These are phyloP conservation scores for Gymnopilus dilepis DNA, from an alignment of 768 basidiomycete species.

Conservation along the genomic window DNA sequence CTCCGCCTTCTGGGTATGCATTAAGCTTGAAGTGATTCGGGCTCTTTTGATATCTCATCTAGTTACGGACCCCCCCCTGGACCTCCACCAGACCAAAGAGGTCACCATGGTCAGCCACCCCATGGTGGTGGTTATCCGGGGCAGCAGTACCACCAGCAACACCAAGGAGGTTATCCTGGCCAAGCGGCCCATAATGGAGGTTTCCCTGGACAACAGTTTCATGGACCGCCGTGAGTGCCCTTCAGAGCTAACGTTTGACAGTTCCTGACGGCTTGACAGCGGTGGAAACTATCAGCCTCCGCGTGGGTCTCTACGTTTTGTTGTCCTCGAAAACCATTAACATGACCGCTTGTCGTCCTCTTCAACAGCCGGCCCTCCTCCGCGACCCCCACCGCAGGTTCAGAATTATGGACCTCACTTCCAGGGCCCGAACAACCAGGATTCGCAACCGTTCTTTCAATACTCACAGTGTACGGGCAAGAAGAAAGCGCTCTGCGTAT, in stretches of 20 bases:
- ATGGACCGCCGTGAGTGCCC: conserved; percentile 22
- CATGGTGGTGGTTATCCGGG: conserved; percentile 23
- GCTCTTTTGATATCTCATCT: not conserved
- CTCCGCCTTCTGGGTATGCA: conserved; percentile 38
- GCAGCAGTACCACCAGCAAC: conserved; percentile 30
- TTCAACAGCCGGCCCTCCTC: conserved; percentile 45
- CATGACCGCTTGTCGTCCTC: conserved; percentile 9
- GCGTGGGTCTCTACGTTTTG: conserved; percentile 16
- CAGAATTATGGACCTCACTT: conserved; percentile 71
- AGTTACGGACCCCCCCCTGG: conserved; percentile 34
- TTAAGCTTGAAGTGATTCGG: not conserved
- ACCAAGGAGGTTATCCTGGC: conserved; percentile 25
- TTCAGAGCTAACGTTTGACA: not conserved
- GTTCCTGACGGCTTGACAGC: conserved; percentile 12
- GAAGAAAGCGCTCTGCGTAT: conserved; percentile 87
- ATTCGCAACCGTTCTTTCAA: conserved; percentile 72
- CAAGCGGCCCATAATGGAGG: conserved; percentile 25
- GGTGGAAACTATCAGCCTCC: conserved; percentile 29
- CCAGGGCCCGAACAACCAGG: conserved; percentile 48
- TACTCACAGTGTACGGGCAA: conserved; percentile 89
- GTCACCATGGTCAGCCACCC: conserved; percentile 50
- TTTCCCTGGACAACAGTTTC: conserved; percentile 22
- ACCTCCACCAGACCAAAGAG: conserved; percentile 32
- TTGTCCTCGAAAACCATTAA: conserved; percentile 6
- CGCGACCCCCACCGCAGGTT: conserved; percentile 56